A percentile compares a stretch with the other conserved stretches of the same genome.
Evolutionary conservation across 192 early-diverging fungal species (phyloP).

Genomic region (Nowakowskiella sp.): DNA sequence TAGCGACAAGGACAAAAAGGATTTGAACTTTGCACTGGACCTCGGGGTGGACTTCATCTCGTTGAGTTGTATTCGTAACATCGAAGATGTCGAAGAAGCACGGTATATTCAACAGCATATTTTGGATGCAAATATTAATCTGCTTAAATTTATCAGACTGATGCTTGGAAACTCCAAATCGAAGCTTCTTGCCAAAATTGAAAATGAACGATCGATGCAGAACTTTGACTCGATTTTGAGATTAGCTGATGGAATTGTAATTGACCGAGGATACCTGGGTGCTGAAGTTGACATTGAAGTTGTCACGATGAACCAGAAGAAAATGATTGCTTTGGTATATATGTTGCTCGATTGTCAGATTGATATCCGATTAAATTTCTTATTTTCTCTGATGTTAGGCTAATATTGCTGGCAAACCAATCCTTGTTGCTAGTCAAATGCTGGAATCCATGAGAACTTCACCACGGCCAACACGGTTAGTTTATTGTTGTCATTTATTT

Average conservation of each 20-base stretch:
- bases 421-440: slow-evolving; percentile 55
- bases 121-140: not conserved
- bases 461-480: slow-evolving; percentile 42
- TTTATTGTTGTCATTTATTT: slow-evolving; percentile 21
- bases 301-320: slow-evolving; percentile 50
- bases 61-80: slow-evolving; percentile 45
- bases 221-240: slow-evolving; percentile 49
- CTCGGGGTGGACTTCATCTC: slow-evolving; percentile 46
- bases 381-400: slow-evolving; percentile 19
- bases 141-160: slow-evolving; percentile 23
- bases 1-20: slow-evolving; percentile 42
- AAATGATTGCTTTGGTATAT: slow-evolving; percentile 43
- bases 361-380: not conserved
- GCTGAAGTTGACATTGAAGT: slow-evolving; percentile 47
- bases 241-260: slow-evolving; percentile 49
- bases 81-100: slow-evolving; percentile 46
- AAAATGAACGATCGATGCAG: slow-evolving; percentile 48
- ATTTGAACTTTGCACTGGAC: slow-evolving; percentile 38
- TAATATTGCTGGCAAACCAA: slow-evolving; percentile 46
- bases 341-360: not conserved
- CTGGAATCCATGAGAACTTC: slow-evolving; percentile 49
- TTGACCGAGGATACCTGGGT: slow-evolving; percentile 54
- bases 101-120: slow-evolving; percentile 21
- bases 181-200: slow-evolving; percentile 52
- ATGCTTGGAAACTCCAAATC: slow-evolving; percentile 46